These are phyloP conservation scores for Flaveria trinervia DNA, from an alignment of 129 eudicot species.

Conservation along the genomic window DNA sequence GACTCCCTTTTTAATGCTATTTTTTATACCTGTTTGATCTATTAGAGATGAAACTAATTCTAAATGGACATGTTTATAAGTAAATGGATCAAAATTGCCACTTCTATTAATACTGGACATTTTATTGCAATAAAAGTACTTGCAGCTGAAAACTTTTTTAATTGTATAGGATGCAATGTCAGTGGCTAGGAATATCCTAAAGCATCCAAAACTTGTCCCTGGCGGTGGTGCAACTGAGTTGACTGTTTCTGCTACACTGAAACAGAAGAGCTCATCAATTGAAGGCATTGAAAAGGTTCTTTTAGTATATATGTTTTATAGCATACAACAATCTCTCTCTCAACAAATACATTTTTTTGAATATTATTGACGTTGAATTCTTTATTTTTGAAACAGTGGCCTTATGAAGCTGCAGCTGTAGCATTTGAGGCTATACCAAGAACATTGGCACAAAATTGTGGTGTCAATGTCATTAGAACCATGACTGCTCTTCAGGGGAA, in stretches of 20 bases:
- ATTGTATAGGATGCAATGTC: constrained; percentile 82
- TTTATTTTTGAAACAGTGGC: constrained; percentile 60
- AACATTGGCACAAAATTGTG: constrained; percentile 87
- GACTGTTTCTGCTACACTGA: constrained; percentile 78
- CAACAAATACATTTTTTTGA: background rate
- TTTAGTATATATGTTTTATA: background rate
- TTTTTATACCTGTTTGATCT: background rate
- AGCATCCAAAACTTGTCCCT: constrained; percentile 94
- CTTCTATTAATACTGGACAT: background rate
- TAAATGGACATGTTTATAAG: background rate
- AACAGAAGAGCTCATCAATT: constrained; percentile 77
- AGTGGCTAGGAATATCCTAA: constrained; percentile 86
- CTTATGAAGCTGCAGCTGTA: constrained; percentile 94
- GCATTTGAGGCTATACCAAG: constrained; percentile 93
- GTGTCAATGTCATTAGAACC: constrained; percentile 81
- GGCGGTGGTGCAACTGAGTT: constrained; percentile 96
- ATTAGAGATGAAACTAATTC: background rate
- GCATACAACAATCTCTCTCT: background rate
- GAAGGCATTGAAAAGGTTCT: constrained; percentile 79
- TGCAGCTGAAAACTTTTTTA: background rate
- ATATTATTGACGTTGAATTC: background rate
- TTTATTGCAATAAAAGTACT: background rate
- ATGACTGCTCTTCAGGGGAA: constrained; percentile 95
- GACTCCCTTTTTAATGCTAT: background rate
- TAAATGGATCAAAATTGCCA: background rate